Conservation (phyloP, 139 green algal genomes). For the Dunaliella primolecta region DNA sequence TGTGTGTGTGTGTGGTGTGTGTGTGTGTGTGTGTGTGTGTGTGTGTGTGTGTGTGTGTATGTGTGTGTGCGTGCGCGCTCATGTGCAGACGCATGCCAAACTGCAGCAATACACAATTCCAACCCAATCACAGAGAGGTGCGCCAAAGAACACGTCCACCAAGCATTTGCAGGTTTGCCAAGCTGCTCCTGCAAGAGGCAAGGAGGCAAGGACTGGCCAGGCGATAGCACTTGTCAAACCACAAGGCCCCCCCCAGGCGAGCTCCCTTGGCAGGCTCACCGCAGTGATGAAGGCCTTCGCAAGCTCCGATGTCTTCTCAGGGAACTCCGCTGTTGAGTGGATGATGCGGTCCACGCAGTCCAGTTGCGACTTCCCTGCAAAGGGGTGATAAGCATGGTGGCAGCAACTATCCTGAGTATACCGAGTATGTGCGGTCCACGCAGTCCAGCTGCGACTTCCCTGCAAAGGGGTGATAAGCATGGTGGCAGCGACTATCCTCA, state of each 20-base stretch:
- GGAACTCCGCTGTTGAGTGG: conserved; percentile 41
- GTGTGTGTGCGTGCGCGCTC: not conserved
- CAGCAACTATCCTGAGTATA: not conserved
- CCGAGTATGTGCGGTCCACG: conserved; percentile 45
- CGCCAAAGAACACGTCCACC: too few species aligned
- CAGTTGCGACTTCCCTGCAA: conserved; percentile 41
- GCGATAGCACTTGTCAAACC: too few species aligned
- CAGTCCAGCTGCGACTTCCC: conserved; percentile 45
- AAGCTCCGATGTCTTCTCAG: conserved; percentile 41
- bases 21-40: not conserved
- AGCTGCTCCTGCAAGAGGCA: too few species aligned
- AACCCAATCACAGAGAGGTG: too few species aligned
- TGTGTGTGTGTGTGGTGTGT: not conserved
- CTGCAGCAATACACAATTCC: too few species aligned
- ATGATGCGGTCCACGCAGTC: conserved; percentile 50
- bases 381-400: not conserved
- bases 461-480: not conserved
- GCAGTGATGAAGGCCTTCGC: conserved; percentile 45
- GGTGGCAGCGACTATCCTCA: not conserved
- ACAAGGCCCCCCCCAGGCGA: too few species aligned
- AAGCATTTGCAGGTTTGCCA: too few species aligned
- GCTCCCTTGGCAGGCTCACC: conserved; percentile 6
- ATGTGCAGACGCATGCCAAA: too few species aligned
- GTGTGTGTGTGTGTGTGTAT: not conserved
- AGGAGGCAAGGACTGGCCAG: too few species aligned